phyloP scores from a whole-genome alignment of 108 stramenopile species.

The Pseudonitzschia delicatissima region DNA sequence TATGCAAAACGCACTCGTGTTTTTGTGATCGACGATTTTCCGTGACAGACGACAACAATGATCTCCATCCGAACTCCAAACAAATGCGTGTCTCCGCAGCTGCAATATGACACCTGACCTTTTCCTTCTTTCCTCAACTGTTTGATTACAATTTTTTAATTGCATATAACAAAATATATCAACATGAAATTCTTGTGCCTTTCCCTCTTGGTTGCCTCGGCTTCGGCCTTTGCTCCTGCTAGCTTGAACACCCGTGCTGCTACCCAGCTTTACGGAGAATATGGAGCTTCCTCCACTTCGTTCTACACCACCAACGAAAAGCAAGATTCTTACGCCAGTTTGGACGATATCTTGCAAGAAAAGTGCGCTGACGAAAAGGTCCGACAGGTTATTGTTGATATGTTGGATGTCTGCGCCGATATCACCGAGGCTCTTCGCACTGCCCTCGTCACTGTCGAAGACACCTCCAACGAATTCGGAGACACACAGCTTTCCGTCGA shows the following conservation, averaged over 20 bases:
- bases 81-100: background rate
- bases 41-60: background rate
- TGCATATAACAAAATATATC: conserved; percentile 1
- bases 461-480: conserved; percentile 62
- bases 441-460: conserved; percentile 67
- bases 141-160: conserved; percentile 7
- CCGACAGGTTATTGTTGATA: conserved; percentile 43
- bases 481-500: conserved; percentile 68
- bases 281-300: conserved; percentile 45
- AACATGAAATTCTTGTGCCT: conserved; percentile 22
- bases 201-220: conserved; percentile 9
- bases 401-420: conserved; percentile 64
- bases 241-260: conserved; percentile 9
- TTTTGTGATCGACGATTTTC: conserved; percentile 4
- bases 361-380: conserved; percentile 49
- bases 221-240: conserved; percentile 26
- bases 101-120: background rate
- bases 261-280: conserved; percentile 37
- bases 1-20: conserved; percentile 5
- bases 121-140: background rate
- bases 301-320: conserved; percentile 65
- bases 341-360: conserved; percentile 44
- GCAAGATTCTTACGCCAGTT: conserved; percentile 48
- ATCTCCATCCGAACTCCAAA: background rate
- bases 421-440: conserved; percentile 65